Evolutionary conservation across 2,329 filamentous ascomycete species (phyloP), one percentile per base, ranked within the genome.

Genomic region (Aspergillus arachidicola): DNA sequence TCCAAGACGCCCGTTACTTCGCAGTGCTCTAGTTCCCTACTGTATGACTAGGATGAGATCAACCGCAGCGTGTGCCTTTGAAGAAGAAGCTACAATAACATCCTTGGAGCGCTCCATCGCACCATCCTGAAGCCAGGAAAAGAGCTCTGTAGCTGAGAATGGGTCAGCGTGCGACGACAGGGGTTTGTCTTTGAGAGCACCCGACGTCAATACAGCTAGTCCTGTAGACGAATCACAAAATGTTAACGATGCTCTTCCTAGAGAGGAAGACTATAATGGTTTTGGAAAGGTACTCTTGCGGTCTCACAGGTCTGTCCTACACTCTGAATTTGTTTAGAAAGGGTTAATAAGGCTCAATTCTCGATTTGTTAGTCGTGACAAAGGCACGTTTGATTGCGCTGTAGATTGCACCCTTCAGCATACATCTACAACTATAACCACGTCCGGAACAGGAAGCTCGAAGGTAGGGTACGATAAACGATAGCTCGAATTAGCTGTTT

Each of bases 321-420:
- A 58, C 3, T n/a, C 26, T 14, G 23, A 32, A 14, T 36, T 58
- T 28, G 21, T 58, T 23, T 28, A 28, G 10, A 58, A 58, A 23
- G 56, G 43, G 41, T n/a, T 34, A 11, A 48, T 58, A 30, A 9
- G 19, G 21, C 43, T 58, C 23, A 41, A 32, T 2, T 14, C 32
- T 30, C 56, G 21, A 48, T 45, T 46, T 21, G 21, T 58, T 9
- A 21, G 10, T 23, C 43, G 12, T 14, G 43, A 50, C 21, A 23
- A 48, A 6, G 43, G 28, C 28, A n/a, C 11, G 19, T 28, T 48
- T 36, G 56, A 46, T 23, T 58, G 56, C n/a, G 12, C 14, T 23
- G 26, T 58, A 28, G 16, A 46, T 16, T 60, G 58, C 38, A 56
- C 58, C 28, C 55, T 60, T 19, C 30, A 45, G 23, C 21, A 45